A percentile compares a stretch with the other conserved stretches of the same genome.
phyloP scores from a whole-genome alignment of 2,329 filamentous ascomycete genomes.

The Apiospora kogelbergensis region DNA sequence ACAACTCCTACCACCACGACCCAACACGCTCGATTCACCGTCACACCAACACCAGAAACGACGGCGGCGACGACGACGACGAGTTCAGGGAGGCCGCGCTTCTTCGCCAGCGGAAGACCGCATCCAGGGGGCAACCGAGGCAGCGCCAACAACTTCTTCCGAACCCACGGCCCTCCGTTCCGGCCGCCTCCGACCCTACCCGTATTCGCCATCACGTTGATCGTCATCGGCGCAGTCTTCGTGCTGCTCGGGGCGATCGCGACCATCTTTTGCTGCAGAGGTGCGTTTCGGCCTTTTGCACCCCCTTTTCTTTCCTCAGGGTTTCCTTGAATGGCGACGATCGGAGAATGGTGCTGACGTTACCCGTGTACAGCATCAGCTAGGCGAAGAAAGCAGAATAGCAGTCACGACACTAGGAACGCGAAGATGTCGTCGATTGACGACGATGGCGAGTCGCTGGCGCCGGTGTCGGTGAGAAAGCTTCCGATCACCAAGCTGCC shows the following conservation, averaged over 20 bases:
- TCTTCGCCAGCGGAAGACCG: neutral
- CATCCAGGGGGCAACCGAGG: neutral
- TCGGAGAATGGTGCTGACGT: neutral
- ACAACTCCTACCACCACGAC: neutral
- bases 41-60: neutral
- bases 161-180: neutral
- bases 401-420: neutral
- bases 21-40: neutral
- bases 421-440: neutral
- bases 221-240: neutral
- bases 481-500: neutral
- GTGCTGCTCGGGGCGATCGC: neutral
- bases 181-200: neutral
- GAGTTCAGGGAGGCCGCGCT: neutral
- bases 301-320: neutral
- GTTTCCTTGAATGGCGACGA: neutral
- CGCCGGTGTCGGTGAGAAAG: neutral
- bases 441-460: neutral
- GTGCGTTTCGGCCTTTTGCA: neutral
- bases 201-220: neutral
- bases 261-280: neutral
- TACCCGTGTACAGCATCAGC: neutral
- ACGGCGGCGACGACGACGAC: neutral
- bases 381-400: neutral
- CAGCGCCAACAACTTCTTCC: neutral